Base-by-base conservation (phyloP, 768 basidiomycete species). In the Lanmaoa pseudosensibilis region DNA sequence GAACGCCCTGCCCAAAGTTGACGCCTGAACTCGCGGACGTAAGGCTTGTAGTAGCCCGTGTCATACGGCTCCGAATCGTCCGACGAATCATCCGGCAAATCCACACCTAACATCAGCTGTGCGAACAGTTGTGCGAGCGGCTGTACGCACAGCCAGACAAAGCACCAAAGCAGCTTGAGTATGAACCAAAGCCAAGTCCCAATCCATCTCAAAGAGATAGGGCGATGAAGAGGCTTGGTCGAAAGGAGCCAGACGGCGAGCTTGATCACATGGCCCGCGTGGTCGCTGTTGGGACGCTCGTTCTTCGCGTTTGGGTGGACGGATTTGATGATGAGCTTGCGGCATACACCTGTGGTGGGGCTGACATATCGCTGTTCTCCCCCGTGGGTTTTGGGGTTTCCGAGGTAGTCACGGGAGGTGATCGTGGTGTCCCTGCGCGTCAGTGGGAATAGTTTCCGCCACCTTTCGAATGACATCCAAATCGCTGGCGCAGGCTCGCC, bases 1-100 rank as follows among this genome's bases (percentile, higher is more conserved):
- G 64, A 65, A 30, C 64, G 64, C 15, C 64, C 64, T 21, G 64
- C 57, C 64, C 64, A 65, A 39, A 65, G 39, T 33, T 65, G 64
- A 3, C 60, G 53, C 32, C 40, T 56, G 48, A 56, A 65, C 0
- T 32, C 10, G 10, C 49, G 54, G 8, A 7, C 3, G 16, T 52
- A 55, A 34, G 49, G 49, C n/a, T 55, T 55, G 32, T 55, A 55
- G 18, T 23, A 2, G 1, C 61, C 46, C 5, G 57, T 50, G 13
- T 23, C 30, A 16, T 62, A 65, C 8, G 27, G 2, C 4, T 11
- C 23, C 11, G 38, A 41, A 2, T 27, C 39, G 0, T 37, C 45
- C 30, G 6, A 8, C 27, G 4, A 30, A 7, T 19, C 18, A 4
- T 19, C 23, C 18, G 11, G 6, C 16, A 36, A 8, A 23, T 48